Conservation (phyloP, 208 protist species). For the Blastocrithidia nonstop region DNA sequence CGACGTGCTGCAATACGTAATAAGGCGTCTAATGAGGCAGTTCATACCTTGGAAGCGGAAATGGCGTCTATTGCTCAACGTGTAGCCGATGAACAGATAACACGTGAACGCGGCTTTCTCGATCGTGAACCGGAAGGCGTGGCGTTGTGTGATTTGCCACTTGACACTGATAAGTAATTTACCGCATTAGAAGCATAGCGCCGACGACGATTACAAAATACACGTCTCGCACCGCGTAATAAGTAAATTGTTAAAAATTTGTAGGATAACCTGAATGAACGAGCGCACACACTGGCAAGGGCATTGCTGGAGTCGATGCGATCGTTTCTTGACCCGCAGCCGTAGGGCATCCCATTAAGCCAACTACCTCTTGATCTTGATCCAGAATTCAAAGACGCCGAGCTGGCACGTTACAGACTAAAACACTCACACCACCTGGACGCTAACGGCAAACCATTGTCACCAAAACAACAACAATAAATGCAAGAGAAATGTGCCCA, state of each 20-base stretch:
- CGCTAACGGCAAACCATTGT: conserved; percentile 24
- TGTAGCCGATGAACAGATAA: conserved; percentile 54
- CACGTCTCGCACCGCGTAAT: conserved; percentile 37
- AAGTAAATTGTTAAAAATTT: conserved; percentile 50
- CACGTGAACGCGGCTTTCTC: conserved; percentile 56
- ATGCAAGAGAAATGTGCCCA: conserved; percentile 19
- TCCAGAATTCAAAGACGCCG: conserved; percentile 53
- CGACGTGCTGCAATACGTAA: conserved; percentile 10
- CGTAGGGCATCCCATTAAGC: conserved; percentile 46
- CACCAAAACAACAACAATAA: conserved; percentile 44
- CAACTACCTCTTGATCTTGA: conserved; percentile 61
- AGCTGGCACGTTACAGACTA: conserved; percentile 50
- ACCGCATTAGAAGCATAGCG: conserved; percentile 55
- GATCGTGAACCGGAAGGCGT: conserved; percentile 62
- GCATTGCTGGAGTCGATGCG: conserved; percentile 48
- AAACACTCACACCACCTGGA: conserved; percentile 24
- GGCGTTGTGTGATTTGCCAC: conserved; percentile 38
- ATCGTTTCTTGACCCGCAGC: conserved; percentile 51
- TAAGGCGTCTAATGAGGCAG: conserved; percentile 10
- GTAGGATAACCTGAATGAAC: conserved; percentile 51
- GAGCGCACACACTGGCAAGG: conserved; percentile 36
- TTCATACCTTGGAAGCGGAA: conserved; percentile 12
- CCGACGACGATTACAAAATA: conserved; percentile 32
- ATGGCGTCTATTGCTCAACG: conserved; percentile 43
- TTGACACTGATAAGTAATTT: conserved; percentile 68